Evolutionary conservation across 2,329 filamentous ascomycete species (phyloP).

Genomic region (Aotearoamyces nothofagi): DNA sequence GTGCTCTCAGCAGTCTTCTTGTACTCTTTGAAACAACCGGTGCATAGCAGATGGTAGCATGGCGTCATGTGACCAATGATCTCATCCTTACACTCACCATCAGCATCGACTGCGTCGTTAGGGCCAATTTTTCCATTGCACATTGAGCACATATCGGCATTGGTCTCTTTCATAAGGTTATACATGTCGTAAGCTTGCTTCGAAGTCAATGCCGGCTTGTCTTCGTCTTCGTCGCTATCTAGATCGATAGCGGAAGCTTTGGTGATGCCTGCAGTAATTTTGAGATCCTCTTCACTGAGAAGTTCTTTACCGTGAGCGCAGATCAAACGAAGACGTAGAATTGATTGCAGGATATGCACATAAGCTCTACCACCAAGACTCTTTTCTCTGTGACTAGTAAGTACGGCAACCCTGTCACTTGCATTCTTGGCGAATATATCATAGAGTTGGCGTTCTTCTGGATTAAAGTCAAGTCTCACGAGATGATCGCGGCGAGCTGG

Average conservation of each 20-base stretch:
- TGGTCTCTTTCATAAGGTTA: conserved; percentile 68
- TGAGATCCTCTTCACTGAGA: conserved; percentile 68
- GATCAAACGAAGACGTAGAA: conserved; percentile 75
- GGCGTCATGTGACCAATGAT: conserved; percentile 67
- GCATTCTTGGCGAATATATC: conserved; percentile 74
- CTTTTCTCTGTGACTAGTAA: conserved; percentile 48
- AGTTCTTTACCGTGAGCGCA: conserved; percentile 92
- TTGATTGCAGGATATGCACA: conserved; percentile 83
- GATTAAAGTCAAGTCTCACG: conserved; percentile 58
- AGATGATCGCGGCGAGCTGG: conserved; percentile 60
- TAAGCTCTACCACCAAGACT: conserved; percentile 75
- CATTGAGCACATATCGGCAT: conserved; percentile 55
- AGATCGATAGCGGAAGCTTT: conserved; percentile 78
- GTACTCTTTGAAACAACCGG: conserved; percentile 50
- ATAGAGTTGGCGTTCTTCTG: conserved; percentile 64
- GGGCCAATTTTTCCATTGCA: conserved; percentile 52
- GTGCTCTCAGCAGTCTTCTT: conserved; percentile 32
- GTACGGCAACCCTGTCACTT: conserved; percentile 61
- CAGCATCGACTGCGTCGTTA: conserved; percentile 38
- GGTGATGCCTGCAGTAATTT: conserved; percentile 66
- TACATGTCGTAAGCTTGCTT: conserved; percentile 77
- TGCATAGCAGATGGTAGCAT: conserved; percentile 78
- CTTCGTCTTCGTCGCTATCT: conserved; percentile 51
- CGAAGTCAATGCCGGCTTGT: conserved; percentile 41
- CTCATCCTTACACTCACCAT: conserved; percentile 40